Conservation (phyloP, 2,329 filamentous ascomycete species). For the Ramularia endophylla region DNA sequence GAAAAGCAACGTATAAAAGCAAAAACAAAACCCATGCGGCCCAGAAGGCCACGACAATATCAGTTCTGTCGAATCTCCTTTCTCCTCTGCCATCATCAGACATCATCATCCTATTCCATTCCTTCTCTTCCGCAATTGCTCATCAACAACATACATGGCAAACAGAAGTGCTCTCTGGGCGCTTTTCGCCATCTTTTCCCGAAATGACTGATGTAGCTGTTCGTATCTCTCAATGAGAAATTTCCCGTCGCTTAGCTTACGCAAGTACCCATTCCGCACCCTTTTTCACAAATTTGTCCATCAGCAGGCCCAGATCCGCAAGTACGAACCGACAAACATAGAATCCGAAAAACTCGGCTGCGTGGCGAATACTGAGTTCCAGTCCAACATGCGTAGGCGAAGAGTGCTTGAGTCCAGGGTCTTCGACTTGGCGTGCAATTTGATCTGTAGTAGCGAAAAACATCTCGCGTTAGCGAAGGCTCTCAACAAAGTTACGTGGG, state of each 20-base stretch:
- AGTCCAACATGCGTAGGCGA: slow-evolving; percentile 93
- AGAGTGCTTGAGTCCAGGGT: slow-evolving; percentile 84
- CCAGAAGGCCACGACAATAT: no score
- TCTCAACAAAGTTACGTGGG: neutral
- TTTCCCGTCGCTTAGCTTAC: slow-evolving; percentile 22
- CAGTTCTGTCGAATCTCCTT: no score
- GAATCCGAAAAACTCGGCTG: slow-evolving; percentile 96
- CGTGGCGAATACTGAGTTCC: slow-evolving; percentile 86
- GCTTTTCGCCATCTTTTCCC: neutral
- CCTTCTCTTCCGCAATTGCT: no score
- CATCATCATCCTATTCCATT: no score
- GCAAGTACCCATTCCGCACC: slow-evolving; percentile 87
- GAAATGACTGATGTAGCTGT: slow-evolving; percentile 3
- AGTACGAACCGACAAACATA: slow-evolving; percentile 95
- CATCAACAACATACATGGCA: no score
- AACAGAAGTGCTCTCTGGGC: no score
- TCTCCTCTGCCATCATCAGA: no score
- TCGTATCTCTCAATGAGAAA: no score
- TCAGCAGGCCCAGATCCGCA: slow-evolving; percentile 70
- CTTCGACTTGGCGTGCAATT: slow-evolving; percentile 92
- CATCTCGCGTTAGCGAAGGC: slow-evolving; percentile 2
- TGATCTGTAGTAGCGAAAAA: slow-evolving; percentile 61
- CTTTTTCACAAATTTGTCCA: slow-evolving; percentile 96
- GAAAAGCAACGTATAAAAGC: no score
- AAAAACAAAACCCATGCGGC: no score